Evolutionary conservation across 2,329 filamentous ascomycete genomes (phyloP).

Genomic region (Diaporthe humulicola): DNA sequence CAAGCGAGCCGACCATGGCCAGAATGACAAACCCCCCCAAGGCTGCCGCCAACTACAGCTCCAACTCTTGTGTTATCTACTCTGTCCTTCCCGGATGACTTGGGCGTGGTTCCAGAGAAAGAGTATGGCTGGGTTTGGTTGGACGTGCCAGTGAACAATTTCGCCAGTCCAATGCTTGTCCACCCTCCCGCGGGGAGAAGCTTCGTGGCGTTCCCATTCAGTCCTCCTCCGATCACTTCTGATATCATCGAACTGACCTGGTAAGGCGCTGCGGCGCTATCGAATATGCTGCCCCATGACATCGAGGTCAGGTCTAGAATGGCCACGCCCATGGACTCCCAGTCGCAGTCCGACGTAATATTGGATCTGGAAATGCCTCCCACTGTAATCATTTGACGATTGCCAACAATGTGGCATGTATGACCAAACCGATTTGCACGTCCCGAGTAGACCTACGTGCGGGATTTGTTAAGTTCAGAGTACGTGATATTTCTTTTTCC

Average conservation of each 20-base stretch:
- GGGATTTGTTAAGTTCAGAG: no score
- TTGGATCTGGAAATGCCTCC: not conserved
- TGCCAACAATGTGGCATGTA: not conserved
- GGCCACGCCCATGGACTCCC: not conserved
- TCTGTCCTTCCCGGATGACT: not conserved
- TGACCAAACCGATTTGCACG: not conserved
- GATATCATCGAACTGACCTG: conserved; percentile 1
- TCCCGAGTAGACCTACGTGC: not conserved
- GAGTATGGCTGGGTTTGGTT: not conserved
- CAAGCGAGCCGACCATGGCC: not conserved
- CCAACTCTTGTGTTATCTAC: not conserved
- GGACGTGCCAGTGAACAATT: not conserved
- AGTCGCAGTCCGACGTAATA: not conserved
- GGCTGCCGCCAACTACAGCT: not conserved
- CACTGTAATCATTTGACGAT: not conserved
- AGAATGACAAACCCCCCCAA: not conserved
- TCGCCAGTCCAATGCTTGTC: conserved; percentile 1
- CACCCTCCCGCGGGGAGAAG: not conserved
- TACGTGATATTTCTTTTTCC: no score
- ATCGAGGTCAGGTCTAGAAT: not conserved
- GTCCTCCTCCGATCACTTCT: not conserved
- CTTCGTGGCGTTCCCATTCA: not conserved
- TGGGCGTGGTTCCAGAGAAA: not conserved
- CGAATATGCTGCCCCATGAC: not conserved
- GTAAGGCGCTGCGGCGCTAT: not conserved